These are phyloP conservation scores for Rhizopogon sp. DNA, from an alignment of 768 basidiomycete genomes.

Conservation along the genomic window DNA sequence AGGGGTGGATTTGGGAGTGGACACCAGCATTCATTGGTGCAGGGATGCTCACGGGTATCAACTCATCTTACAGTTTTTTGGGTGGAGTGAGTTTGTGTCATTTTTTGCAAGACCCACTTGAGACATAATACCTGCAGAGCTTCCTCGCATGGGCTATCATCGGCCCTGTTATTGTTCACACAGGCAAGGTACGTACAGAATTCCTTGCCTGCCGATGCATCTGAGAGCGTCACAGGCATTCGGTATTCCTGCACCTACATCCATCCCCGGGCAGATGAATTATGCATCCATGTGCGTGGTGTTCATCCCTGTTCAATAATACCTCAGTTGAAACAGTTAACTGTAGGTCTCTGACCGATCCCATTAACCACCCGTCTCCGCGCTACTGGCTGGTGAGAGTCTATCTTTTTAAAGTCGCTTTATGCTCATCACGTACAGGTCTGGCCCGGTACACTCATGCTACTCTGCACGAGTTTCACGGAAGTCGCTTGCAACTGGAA, in stretches of 20 bases:
- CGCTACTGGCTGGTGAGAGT: constrained; percentile 48
- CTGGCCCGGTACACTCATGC: constrained; percentile 35
- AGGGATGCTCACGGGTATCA: constrained; percentile 54
- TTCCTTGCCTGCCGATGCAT: background rate
- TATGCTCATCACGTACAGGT: constrained; percentile 9
- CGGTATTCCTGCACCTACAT: constrained; percentile 8
- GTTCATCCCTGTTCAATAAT: background rate
- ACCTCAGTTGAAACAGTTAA: background rate
- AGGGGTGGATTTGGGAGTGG: constrained; percentile 22
- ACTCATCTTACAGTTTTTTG: constrained; percentile 51
- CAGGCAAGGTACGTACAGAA: constrained; percentile 27
- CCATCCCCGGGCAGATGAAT: constrained; percentile 19
- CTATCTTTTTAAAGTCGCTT: background rate
- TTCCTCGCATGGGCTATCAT: constrained; percentile 62
- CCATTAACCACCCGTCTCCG: constrained; percentile 41
- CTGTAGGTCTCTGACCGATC: constrained; percentile 38
- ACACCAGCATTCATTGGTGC: constrained; percentile 57
- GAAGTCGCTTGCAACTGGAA: constrained; percentile 20
- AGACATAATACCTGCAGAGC: constrained; percentile 28
- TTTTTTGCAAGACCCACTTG: background rate
- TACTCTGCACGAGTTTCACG: constrained; percentile 42
- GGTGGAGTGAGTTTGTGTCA: constrained; percentile 30
- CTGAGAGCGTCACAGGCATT: constrained; percentile 11
- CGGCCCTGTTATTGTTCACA: constrained; percentile 47
- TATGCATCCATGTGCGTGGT: constrained; percentile 14